phyloP scores from a whole-genome alignment of 1,284 basidiomycete species.

The Marasmius fiardii region DNA sequence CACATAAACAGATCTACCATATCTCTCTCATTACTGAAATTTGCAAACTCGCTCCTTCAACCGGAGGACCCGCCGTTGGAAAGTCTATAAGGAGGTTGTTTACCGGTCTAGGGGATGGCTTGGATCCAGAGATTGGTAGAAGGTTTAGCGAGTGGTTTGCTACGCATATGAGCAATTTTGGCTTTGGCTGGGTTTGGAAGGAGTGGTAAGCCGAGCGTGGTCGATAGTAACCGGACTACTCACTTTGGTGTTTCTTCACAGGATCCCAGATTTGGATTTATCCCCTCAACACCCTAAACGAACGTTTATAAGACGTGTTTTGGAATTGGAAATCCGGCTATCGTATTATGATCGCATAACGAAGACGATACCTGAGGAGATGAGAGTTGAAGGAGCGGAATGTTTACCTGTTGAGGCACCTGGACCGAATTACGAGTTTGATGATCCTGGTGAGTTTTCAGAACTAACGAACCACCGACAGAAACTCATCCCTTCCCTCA shows the following conservation, averaged over 20 bases:
- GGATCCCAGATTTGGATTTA: constrained; percentile 83
- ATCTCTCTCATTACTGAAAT: constrained; percentile 89
- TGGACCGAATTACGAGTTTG: constrained; percentile 83
- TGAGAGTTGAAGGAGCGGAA: constrained; percentile 63
- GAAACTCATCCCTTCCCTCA: neutral
- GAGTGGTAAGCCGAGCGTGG: constrained; percentile 94
- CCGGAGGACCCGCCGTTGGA: constrained; percentile 94
- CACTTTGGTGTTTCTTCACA: constrained; percentile 26
- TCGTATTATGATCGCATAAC: constrained; percentile 93
- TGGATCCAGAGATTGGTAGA: constrained; percentile 82
- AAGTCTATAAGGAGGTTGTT: constrained; percentile 92
- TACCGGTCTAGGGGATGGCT: constrained; percentile 66
- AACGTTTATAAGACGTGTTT: constrained; percentile 82
- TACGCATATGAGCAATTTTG: constrained; percentile 96
- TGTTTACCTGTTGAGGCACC: constrained; percentile 77
- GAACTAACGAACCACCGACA: too few species aligned
- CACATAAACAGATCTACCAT: constrained; percentile 84
- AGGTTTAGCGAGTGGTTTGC: constrained; percentile 95
- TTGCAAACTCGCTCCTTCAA: constrained; percentile 87
- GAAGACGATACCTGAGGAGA: constrained; percentile 83
- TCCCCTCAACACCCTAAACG: constrained; percentile 79
- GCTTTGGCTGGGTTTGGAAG: constrained; percentile 99
- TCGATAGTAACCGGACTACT: too few species aligned
- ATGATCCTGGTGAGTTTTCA: constrained; percentile 67
- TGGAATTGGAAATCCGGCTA: constrained; percentile 89